These are phyloP conservation scores for Plasmodium reichenowi DNA, from an alignment of 169 alveolate species.

Conservation along the genomic window DNA sequence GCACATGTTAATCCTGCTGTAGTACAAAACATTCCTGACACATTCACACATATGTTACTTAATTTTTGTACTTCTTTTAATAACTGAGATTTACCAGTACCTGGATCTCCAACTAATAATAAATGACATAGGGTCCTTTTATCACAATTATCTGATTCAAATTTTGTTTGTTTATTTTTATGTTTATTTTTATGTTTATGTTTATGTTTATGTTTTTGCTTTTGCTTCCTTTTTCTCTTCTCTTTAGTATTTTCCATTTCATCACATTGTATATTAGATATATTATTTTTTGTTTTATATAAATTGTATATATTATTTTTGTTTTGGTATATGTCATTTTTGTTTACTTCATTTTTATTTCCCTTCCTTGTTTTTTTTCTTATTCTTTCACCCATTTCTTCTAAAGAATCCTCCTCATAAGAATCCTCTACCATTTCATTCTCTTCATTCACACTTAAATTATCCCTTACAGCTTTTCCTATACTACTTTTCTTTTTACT, in stretches of 20 bases:
- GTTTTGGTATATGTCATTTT: slow-evolving; percentile 37
- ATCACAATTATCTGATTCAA: slow-evolving; percentile 42
- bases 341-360: not conserved
- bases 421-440: not conserved
- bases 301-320: too few relatives aligned
- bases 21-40: slow-evolving; percentile 91
- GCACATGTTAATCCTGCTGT: slow-evolving; percentile 95
- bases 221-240: not conserved
- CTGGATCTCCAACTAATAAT: slow-evolving; percentile 96
- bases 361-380: not conserved
- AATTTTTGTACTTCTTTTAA: slow-evolving; percentile 87
- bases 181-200: too few relatives aligned
- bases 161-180: slow-evolving; percentile 1
- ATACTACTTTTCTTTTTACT: not conserved
- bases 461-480: not conserved
- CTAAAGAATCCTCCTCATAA: slow-evolving; percentile 37
- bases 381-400: slow-evolving; percentile 53
- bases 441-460: not conserved
- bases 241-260: not conserved
- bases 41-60: slow-evolving; percentile 78
- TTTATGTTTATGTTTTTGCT: not conserved
- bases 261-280: not conserved
- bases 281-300: too few relatives aligned
- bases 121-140: slow-evolving; percentile 88
- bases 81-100: slow-evolving; percentile 95